Evolutionary conservation across 768 basidiomycete species (phyloP).

Genomic region (Tulasnella sp.): DNA sequence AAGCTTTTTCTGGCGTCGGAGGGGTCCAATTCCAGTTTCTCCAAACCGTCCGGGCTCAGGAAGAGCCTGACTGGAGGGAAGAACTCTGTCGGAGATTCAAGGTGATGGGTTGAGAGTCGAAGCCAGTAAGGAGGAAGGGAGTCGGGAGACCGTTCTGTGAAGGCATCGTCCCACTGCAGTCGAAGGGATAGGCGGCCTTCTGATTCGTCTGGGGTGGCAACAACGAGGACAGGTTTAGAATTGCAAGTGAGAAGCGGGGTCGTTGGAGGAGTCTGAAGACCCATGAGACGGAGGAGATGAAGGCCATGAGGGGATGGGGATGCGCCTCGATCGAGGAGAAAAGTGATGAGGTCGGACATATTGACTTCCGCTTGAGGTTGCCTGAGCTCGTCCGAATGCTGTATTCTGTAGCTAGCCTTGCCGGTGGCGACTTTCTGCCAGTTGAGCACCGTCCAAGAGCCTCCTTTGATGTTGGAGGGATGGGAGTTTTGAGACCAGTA

Average conservation of each 20-base stretch:
- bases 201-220: neutral
- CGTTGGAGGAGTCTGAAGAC: slow-evolving; percentile 1
- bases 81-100: neutral
- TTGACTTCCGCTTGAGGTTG: slow-evolving; percentile 5
- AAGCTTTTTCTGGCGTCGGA: neutral
- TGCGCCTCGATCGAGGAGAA: slow-evolving; percentile 8
- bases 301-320: slow-evolving; percentile 1
- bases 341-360: slow-evolving; percentile 5
- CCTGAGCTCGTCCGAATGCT: slow-evolving; percentile 4
- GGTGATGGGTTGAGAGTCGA: neutral
- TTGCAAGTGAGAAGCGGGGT: neutral
- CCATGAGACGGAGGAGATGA: slow-evolving; percentile 5
- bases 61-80: neutral
- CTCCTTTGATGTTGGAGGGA: neutral
- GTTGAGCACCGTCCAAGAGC: neutral
- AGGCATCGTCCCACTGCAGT: neutral
- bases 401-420: neutral
- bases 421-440: slow-evolving; percentile 1
- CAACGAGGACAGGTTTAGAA: neutral
- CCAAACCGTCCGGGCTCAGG: neutral
- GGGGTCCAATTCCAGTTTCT: neutral
- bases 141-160: neutral
- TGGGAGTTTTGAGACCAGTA: neutral
- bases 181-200: neutral
- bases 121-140: neutral